Percentiles rank a stretch among this genome's conserved stretches.
Evolutionary conservation across 768 basidiomycete genomes (phyloP).

Genomic region (Leccinum ochraceum): DNA sequence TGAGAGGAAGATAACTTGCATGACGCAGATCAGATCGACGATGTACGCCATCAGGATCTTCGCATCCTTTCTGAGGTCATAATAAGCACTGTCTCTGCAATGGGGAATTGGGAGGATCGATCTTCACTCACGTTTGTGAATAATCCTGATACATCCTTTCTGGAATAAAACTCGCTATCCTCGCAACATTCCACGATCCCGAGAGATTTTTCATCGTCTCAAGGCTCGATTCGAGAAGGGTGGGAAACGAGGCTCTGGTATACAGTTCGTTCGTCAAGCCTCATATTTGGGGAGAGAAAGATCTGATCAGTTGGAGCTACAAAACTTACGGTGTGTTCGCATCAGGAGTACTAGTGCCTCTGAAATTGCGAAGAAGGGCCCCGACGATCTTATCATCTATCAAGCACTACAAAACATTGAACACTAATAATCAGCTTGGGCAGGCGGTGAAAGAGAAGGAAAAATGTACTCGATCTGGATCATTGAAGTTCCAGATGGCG

Average conservation of each 20-base stretch:
- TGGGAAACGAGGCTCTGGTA: no score
- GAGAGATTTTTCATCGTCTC: no score
- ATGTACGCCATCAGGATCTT: background rate
- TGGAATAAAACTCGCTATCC: no score
- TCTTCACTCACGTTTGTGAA: no score
- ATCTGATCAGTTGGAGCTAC: no score
- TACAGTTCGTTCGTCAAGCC: no score
- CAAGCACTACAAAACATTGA: background rate
- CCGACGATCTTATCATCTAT: background rate
- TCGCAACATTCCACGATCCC: no score
- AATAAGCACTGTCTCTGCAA: no score
- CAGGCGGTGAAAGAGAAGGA: background rate
- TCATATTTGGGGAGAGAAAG: no score
- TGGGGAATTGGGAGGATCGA: no score
- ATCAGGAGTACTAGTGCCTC: background rate
- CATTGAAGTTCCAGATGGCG: background rate
- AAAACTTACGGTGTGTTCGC: background rate
- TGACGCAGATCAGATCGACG: background rate
- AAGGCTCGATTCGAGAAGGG: no score
- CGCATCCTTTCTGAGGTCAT: background rate
- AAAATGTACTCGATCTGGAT: background rate
- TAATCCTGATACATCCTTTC: no score
- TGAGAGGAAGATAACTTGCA: background rate
- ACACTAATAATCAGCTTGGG: background rate
- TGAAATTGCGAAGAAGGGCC: background rate